Conservation (phyloP, 2,329 filamentous ascomycete genomes). For the Sporothrix humicola region DNA sequence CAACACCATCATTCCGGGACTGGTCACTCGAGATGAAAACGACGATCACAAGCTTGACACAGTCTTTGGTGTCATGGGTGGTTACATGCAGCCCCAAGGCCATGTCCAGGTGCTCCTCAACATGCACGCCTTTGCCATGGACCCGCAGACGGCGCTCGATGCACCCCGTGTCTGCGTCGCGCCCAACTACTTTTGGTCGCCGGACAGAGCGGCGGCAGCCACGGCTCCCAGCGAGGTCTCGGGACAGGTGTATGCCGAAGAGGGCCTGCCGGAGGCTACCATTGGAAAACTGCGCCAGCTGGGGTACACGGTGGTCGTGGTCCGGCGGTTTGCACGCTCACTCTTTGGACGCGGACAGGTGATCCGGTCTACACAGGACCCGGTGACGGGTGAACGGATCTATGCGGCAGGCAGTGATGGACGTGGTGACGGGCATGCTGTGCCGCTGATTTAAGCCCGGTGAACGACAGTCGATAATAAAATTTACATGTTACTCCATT, state of each 20-base stretch:
- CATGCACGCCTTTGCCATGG: constrained; percentile 78
- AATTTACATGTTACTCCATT: no score
- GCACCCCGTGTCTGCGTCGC: constrained; percentile 86
- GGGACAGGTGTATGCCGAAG: constrained; percentile 75
- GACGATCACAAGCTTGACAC: constrained; percentile 44
- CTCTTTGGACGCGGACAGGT: constrained; percentile 87
- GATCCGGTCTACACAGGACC: constrained; percentile 74
- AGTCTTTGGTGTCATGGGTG: constrained; percentile 81
- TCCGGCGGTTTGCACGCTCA: constrained; percentile 66
- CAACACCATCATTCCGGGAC: constrained; percentile 92
- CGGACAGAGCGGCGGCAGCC: constrained; percentile 51
- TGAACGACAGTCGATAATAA: no score
- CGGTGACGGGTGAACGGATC: constrained; percentile 67
- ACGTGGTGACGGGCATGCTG: constrained; percentile 73
- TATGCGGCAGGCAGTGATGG: constrained; percentile 89
- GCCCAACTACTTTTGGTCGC: constrained; percentile 52
- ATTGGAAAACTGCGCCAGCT: constrained; percentile 67
- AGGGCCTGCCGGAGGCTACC: constrained; percentile 72
- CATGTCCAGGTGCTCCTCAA: constrained; percentile 92
- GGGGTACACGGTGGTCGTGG: constrained; percentile 73
- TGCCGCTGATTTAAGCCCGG: constrained; percentile 28
- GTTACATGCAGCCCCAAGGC: constrained; percentile 96
- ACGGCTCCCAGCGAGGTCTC: not conserved
- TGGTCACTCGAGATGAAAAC: constrained; percentile 69
- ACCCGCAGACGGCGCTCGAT: constrained; percentile 85